A percentile compares a stretch with the other conserved stretches of the same genome.
phyloP scores from a whole-genome alignment of 2,329 filamentous ascomycete species.

The Neurospora sp. region DNA sequence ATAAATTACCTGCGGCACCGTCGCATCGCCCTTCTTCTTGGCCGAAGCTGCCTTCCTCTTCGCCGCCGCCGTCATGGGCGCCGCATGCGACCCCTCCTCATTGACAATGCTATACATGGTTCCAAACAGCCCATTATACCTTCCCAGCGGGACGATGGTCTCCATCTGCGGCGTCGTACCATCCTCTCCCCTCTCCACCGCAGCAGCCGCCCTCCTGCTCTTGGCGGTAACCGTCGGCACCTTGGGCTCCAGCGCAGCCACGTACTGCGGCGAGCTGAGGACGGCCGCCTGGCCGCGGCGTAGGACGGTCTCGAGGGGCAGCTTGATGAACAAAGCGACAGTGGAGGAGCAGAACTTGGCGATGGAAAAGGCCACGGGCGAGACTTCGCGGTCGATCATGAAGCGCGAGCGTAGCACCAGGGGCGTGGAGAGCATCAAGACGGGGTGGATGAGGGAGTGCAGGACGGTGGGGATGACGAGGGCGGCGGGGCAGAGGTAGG shows the following conservation, averaged over 20 bases:
- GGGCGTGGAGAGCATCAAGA: conserved; percentile 74
- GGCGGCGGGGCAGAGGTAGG: conserved; percentile 59
- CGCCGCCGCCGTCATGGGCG: conserved; percentile 25
- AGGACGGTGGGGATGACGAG: conserved; percentile 78
- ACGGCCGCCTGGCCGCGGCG: conserved; percentile 78
- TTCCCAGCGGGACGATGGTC: conserved; percentile 70
- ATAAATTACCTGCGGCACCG: conserved; percentile 33
- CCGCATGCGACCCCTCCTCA: conserved; percentile 63
- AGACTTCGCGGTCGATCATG: conserved; percentile 69
- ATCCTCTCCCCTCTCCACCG: background rate
- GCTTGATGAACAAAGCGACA: conserved; percentile 72
- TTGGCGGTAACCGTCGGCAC: conserved; percentile 14
- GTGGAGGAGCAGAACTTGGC: conserved; percentile 74
- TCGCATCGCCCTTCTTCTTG: conserved; percentile 22
- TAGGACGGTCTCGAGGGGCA: conserved; percentile 86
- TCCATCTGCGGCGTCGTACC: conserved; percentile 35
- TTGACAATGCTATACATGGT: conserved; percentile 82
- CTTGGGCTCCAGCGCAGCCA: conserved; percentile 35
- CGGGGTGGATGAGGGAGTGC: conserved; percentile 73
- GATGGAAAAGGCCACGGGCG: conserved; percentile 73
- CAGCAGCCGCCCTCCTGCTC: background rate
- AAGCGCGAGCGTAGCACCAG: conserved; percentile 79
- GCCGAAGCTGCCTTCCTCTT: conserved; percentile 21
- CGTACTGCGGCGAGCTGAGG: conserved; percentile 44
- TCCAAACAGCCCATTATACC: conserved; percentile 77